phyloP scores from a whole-genome alignment of 2,329 filamentous ascomycete genomes.

The Trichoderma guizhouense region DNA sequence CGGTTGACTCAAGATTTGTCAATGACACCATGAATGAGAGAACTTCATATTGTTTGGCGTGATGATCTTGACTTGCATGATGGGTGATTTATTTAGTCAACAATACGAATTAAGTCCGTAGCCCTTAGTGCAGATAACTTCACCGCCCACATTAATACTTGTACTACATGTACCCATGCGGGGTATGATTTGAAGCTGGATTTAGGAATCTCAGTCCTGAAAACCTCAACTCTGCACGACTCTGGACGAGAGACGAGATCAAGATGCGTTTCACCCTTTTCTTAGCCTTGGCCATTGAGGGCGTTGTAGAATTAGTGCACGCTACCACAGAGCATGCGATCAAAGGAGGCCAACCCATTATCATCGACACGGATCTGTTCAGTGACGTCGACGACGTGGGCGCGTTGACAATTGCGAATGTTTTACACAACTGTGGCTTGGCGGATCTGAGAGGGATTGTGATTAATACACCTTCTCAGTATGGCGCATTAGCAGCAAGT shows the following conservation, averaged over 20 bases:
- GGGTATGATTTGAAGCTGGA: not conserved
- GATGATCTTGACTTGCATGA: not conserved
- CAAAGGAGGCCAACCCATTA: not conserved
- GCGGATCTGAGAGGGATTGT: not conserved
- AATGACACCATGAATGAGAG: not conserved
- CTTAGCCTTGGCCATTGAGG: not conserved
- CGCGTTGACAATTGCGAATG: constrained; percentile 1
- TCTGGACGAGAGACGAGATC: not conserved
- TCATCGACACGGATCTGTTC: constrained; percentile 3
- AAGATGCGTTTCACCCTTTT: not conserved
- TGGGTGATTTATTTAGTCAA: not conserved
- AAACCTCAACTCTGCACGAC: not conserved
- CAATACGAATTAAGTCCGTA: not conserved
- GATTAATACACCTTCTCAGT: not conserved
- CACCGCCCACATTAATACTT: not conserved
- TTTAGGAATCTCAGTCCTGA: not conserved
- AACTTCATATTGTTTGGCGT: not conserved
- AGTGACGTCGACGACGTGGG: constrained; percentile 9
- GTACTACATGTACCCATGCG: not conserved
- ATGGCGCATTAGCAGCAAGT: not conserved
- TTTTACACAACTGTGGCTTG: not conserved
- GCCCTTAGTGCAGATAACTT: not conserved
- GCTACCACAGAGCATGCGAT: not conserved
- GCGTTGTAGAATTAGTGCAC: not conserved
- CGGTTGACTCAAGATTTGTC: not conserved